Evolutionary conservation across 495 filamentous ascomycete genomes (phyloP).

Genomic region (Cairneyella variabilis): DNA sequence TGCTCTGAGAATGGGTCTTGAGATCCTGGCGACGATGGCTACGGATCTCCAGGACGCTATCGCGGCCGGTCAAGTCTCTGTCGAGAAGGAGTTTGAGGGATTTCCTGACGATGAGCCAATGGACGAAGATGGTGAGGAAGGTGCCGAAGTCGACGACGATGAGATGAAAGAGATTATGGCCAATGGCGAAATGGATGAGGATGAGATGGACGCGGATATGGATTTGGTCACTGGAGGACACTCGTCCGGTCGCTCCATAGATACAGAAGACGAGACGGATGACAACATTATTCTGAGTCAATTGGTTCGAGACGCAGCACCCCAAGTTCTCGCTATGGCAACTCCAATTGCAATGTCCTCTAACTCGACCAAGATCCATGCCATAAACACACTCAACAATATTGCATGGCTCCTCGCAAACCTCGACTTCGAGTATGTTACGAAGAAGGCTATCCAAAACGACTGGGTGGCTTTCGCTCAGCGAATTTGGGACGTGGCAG

Average conservation of each 20-base stretch:
- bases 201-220: conserved; percentile 55
- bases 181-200: conserved; percentile 34
- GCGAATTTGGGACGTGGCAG: conserved; percentile 46
- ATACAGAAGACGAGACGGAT: conserved; percentile 30
- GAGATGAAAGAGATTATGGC: conserved; percentile 23
- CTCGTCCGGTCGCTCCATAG: conserved; percentile 33
- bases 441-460: conserved; percentile 30
- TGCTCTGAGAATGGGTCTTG: conserved; percentile 45
- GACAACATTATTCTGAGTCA: conserved; percentile 42
- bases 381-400: conserved; percentile 54
- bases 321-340: conserved; percentile 42
- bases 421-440: conserved; percentile 37
- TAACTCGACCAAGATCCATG: conserved; percentile 35
- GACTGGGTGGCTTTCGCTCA: conserved; percentile 47
- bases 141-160: conserved; percentile 29
- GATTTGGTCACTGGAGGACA: conserved; percentile 50
- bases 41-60: conserved; percentile 44
- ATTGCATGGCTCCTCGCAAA: conserved; percentile 56
- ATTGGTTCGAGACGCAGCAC: conserved; percentile 45
- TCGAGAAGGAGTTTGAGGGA: conserved; percentile 32
- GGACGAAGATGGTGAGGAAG: conserved; percentile 29
- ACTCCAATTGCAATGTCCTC: conserved; percentile 21
- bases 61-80: conserved; percentile 16
- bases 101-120: conserved; percentile 22
- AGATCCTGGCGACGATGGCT: conserved; percentile 56